Evolutionary conservation across 1,139 yeast genomes (phyloP), one percentile per base, ranked within the genome.

Genomic region (Zhuliangozyma blackwelliae): DNA sequence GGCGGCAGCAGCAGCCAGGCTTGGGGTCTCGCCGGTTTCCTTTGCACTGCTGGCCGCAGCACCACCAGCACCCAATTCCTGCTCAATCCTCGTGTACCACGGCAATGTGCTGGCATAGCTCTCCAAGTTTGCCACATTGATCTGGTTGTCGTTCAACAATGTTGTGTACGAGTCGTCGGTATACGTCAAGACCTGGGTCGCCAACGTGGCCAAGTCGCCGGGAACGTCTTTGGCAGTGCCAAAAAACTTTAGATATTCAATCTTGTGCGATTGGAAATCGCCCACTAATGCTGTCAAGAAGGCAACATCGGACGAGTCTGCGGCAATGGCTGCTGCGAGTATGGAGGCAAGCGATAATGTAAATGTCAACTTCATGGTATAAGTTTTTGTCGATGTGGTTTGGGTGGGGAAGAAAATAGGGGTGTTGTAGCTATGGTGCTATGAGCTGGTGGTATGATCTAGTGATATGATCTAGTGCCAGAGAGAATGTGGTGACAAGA

Each of bases 91-190:
- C 13, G 65, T 35, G 51, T 59, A 65, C 76, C 76, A 70, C 26
- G 75, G 74, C 44, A 70, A 62, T 28, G 55, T 54, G 29, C 68
- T 58, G 28, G 72, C 75, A 47, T 55, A 69, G 12, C 47, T 42
- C 46, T 52, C 58, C 42, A 70, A 57, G 10, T 54, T 43, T 7
- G 46, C 32, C 23, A 68, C 49, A 38, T 59, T 43, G 16, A 58
- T 35, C 12, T 40, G 44, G 25, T 43, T 52, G 34, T 59, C 46
- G 29, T 57, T 54, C 49, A 68, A 58, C 41, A 69, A 51, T 10
- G 75, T 65, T 23, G 75, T 69, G 51, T 69, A 66, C 13, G 64
- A 52, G 42, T 60, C 57, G 45, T 65, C 65, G 9, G 58, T 66
- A 47, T 68, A 68, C 31, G 74, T 68, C 25, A 49, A 55, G 10